Evolutionary conservation across 176 grass and related monocot genomes (phyloP).

Genomic region (Phyllostachys edulis): DNA sequence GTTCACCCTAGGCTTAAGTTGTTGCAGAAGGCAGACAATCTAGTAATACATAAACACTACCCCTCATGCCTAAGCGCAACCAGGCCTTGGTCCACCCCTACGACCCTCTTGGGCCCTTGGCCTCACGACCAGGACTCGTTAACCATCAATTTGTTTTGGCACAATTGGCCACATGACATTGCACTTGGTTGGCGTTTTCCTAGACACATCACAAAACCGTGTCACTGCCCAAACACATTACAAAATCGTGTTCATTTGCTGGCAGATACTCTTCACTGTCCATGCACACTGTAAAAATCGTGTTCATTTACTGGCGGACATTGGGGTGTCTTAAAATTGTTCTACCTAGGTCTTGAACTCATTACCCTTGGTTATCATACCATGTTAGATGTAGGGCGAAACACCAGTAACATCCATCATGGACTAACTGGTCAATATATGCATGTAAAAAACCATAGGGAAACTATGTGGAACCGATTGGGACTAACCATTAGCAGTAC

Average conservation of each 20-base stretch:
- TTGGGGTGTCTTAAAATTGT: neutral
- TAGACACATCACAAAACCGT: neutral
- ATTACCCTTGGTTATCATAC: neutral
- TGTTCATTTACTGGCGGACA: neutral
- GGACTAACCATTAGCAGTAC: neutral
- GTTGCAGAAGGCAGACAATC: neutral
- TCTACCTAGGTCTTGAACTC: neutral
- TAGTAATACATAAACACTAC: neutral
- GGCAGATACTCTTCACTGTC: neutral
- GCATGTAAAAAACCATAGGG: neutral
- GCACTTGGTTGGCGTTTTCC: neutral
- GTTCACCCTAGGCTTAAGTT: neutral
- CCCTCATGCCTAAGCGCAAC: neutral
- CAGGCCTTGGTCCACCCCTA: neutral
- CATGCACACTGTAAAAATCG: neutral
- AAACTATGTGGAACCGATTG: neutral
- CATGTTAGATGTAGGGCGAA: neutral
- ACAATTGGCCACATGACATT: neutral
- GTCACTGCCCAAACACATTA: neutral
- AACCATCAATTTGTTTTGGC: neutral
- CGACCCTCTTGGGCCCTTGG: neutral
- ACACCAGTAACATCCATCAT: neutral
- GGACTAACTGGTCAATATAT: neutral
- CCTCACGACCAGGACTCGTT: neutral
- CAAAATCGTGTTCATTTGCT: neutral